Base-by-base conservation (phyloP, 768 basidiomycete genomes). In the Lactarius hengduanensis region DNA sequence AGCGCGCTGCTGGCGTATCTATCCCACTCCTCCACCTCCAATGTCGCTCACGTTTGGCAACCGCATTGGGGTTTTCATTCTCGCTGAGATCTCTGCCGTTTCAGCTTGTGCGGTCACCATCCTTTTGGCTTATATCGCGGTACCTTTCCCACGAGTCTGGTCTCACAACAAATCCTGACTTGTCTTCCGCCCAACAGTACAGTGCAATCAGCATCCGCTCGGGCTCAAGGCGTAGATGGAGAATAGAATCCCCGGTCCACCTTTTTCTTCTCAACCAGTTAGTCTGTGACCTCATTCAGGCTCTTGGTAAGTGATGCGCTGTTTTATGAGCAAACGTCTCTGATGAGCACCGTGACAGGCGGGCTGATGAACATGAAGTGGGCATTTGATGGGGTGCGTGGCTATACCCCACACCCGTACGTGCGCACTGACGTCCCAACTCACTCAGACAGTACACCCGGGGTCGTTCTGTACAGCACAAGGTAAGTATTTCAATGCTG, bases 281-380 rank as follows among this genome's bases (percentile, higher is more conserved):
- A 0, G 62, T 72, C 18, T 75, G 70, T 9, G 75, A 76, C 56
- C 41, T 76, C 20, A 67, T 76, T 16, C 75, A 75, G 61, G 70
- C 75, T 5, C 57, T 71, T 22, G 75, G 72, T 74, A 56, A 45
- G 72, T 18, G 32, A 54, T 59, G 13, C 9, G 3, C 20, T 20
- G 9, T 40, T 38, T 34, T 1, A 2, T 10, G 10, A 18, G 47
- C 15, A 22, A 61, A 10, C 20, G 11, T 36, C 20, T 16, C 61
- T 67, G 18, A 62, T 59, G 26, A 13, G 18, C 50, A 63, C 36
- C 10, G 36, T 38, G 36, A 38, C 64, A 80, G 79, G 81, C 2
- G 78, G 78, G 3, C 68, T 80, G 18, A 74, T 81, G 69, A 72
- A 78, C 60, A 68, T 78, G 36, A 73, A 70, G 66, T 80, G 79